Evolutionary conservation across 345 rosid genomes (phyloP).

Genomic region (Eucalyptus victrix): DNA sequence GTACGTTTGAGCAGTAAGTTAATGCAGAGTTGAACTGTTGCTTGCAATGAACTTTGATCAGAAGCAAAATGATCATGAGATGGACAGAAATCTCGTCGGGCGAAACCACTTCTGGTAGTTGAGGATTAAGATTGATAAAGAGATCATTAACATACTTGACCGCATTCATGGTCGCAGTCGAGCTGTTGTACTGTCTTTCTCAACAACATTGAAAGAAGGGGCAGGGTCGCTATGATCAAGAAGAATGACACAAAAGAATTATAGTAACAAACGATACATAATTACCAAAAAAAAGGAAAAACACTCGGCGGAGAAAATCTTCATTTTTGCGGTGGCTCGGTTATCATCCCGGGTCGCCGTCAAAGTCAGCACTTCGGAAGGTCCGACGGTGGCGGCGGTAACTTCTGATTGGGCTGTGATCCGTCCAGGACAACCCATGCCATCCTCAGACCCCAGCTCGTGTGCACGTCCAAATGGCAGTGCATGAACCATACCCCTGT

Average conservation of each 20-base stretch:
- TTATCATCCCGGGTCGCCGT: not conserved
- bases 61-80: not conserved
- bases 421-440: slow-evolving; percentile 70
- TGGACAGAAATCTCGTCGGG: not conserved
- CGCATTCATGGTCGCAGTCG: not conserved
- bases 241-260: not conserved
- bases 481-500: slow-evolving; percentile 68
- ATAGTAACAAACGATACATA: not conserved
- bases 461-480: slow-evolving; percentile 59
- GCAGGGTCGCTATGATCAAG: not conserved
- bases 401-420: slow-evolving; percentile 48
- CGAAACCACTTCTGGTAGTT: not conserved
- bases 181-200: not conserved
- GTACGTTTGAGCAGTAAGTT: not conserved
- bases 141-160: not conserved
- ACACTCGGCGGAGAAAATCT: not conserved
- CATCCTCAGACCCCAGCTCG: slow-evolving; percentile 68
- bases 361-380: slow-evolving; percentile 47
- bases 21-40: not conserved
- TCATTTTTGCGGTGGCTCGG: not conserved
- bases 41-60: not conserved
- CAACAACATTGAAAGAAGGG: not conserved
- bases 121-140: not conserved
- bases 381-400: slow-evolving; percentile 61
- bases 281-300: not conserved